These are phyloP conservation scores for Stemphylium vesicarium DNA, from an alignment of 2,329 filamentous ascomycete genomes.

Conservation along the genomic window DNA sequence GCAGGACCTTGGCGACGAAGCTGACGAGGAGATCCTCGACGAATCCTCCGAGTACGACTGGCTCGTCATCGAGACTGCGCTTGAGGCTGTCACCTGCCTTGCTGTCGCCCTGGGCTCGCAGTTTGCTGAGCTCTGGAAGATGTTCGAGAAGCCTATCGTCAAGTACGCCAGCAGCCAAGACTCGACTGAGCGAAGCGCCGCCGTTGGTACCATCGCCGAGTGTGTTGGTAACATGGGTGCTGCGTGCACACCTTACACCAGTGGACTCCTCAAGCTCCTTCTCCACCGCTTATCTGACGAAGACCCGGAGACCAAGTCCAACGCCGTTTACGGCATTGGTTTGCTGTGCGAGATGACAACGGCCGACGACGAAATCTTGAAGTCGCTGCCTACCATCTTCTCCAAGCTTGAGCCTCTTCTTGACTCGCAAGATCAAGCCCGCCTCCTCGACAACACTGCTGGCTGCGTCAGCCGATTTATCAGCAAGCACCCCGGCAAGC, in stretches of 20 bases:
- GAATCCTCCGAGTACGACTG: constrained; percentile 97
- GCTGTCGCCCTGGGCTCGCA: constrained; percentile 79
- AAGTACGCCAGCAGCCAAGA: constrained; percentile 88
- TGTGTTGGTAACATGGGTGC: constrained; percentile 83
- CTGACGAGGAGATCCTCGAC: constrained; percentile 68
- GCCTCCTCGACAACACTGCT: constrained; percentile 89
- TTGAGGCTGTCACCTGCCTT: constrained; percentile 87
- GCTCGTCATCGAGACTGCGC: constrained; percentile 91
- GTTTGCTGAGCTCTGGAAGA: constrained; percentile 91
- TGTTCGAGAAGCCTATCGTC: constrained; percentile 90
- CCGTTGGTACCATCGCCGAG: constrained; percentile 91
- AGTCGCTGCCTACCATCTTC: constrained; percentile 78
- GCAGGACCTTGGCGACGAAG: constrained; percentile 82
- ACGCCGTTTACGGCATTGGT: constrained; percentile 90
- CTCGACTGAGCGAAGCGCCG: constrained; percentile 83
- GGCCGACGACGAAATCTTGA: constrained; percentile 74
- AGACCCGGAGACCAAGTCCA: constrained; percentile 90
- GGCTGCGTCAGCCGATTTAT: constrained; percentile 94
- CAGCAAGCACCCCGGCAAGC: constrained; percentile 80
- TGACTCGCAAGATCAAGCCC: constrained; percentile 75
- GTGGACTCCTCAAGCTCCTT: constrained; percentile 76
- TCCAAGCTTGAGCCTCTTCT: constrained; percentile 86
- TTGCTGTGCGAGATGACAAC: constrained; percentile 82
- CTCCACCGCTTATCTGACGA: constrained; percentile 88
- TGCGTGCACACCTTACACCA: constrained; percentile 82